Percentiles rank a stretch among this genome's conserved stretches.
Evolutionary conservation across 2,329 filamentous ascomycete species (phyloP).

Genomic region (Herpotrichia juniperi): DNA sequence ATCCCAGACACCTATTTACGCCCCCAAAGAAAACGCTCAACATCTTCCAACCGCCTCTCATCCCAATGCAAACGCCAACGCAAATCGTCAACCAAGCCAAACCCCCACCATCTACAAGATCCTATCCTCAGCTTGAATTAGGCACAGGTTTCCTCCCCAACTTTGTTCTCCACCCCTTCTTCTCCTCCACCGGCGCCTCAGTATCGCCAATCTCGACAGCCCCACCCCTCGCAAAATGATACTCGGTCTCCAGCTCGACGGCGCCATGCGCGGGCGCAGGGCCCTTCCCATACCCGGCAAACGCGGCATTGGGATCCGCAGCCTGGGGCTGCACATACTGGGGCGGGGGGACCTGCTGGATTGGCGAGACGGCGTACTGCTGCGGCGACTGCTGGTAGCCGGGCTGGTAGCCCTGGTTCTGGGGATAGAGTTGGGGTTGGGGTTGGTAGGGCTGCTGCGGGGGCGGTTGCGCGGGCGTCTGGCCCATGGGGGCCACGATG

Average conservation of each 20-base stretch:
- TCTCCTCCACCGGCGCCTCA: not conserved
- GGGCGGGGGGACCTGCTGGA: conserved; percentile 12
- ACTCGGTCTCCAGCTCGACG: conserved; percentile 21
- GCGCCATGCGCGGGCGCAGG: conserved; percentile 8
- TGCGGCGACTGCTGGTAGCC: not conserved
- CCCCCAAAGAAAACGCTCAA: too few species aligned
- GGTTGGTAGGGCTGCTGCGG: not conserved
- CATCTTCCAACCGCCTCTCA: too few species aligned
- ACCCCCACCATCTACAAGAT: too few species aligned
- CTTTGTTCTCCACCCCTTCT: conserved; percentile 7
- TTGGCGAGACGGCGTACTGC: not conserved
- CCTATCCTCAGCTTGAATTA: not conserved
- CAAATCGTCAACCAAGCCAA: too few species aligned
- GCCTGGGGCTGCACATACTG: conserved; percentile 10
- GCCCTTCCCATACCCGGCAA: conserved; percentile 11
- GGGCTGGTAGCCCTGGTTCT: not conserved
- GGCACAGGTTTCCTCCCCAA: not conserved
- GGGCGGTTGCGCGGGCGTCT: not conserved
- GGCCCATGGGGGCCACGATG: conserved; percentile 6
- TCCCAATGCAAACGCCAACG: too few species aligned
- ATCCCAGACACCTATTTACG: too few species aligned
- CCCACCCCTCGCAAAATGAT: conserved; percentile 23
- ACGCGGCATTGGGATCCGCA: not conserved
- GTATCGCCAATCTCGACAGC: conserved; percentile 23
- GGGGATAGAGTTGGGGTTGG: not conserved